Conservation (phyloP, 352 stramenopile genomes). For the Phytophthora foliorum region DNA sequence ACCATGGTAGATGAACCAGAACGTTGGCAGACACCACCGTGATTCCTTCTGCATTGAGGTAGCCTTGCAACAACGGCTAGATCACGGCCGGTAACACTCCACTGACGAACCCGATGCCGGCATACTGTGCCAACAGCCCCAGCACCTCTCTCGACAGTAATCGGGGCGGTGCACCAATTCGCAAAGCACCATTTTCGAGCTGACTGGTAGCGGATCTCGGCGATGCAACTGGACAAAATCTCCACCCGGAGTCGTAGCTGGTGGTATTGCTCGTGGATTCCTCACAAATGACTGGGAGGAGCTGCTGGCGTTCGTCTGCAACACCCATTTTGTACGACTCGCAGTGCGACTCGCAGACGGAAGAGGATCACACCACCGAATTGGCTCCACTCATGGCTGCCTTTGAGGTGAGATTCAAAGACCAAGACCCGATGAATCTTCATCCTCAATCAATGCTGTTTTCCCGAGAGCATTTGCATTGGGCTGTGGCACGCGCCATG, state of each 20-base stretch:
- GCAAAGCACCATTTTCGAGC: slow-evolving; percentile 34
- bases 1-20: slow-evolving; percentile 48
- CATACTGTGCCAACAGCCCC: slow-evolving; percentile 46
- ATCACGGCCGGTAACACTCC: slow-evolving; percentile 45
- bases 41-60: slow-evolving; percentile 49
- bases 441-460: not conserved
- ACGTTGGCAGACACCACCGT: slow-evolving; percentile 41
- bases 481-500: slow-evolving; percentile 7
- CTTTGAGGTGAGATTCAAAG: slow-evolving; percentile 19
- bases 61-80: slow-evolving; percentile 51
- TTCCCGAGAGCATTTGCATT: slow-evolving; percentile 7
- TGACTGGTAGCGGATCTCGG: no score
- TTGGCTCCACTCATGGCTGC: slow-evolving; percentile 18
- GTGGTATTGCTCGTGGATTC: not conserved
- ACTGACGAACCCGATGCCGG: slow-evolving; percentile 44
- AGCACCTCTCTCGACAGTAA: slow-evolving; percentile 40
- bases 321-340: slow-evolving; percentile 28
- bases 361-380: not conserved
- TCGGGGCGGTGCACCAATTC: slow-evolving; percentile 30
- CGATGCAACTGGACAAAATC: slow-evolving; percentile 14
- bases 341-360: no score
- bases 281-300: slow-evolving; percentile 20
- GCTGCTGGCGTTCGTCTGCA: slow-evolving; percentile 27
- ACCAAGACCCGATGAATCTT: slow-evolving; percentile 9
- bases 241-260: slow-evolving; percentile 13